Evolutionary conservation across 2,329 filamentous ascomycete genomes (phyloP).

Genomic region (Pseudogymnoascus pannorum): DNA sequence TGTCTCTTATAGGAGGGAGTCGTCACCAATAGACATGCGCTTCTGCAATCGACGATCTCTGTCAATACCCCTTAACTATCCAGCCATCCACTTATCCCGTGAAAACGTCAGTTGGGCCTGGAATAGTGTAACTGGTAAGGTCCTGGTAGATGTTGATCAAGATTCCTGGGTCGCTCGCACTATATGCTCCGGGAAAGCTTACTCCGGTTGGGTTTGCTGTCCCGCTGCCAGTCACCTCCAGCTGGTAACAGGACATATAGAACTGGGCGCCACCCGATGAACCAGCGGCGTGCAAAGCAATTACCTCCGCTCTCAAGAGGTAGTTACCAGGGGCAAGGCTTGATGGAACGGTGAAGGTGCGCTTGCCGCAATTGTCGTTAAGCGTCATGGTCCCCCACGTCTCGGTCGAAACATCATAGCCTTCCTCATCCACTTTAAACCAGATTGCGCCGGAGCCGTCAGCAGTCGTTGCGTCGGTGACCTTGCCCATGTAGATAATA

Average conservation of each 20-base stretch:
- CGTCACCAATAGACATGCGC: neutral
- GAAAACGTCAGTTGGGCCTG: constrained; percentile 31
- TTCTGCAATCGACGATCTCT: neutral
- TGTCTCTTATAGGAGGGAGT: neutral
- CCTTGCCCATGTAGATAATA: constrained; percentile 39
- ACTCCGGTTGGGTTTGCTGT: constrained; percentile 36
- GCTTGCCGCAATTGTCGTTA: constrained; percentile 34
- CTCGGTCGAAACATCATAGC: constrained; percentile 17
- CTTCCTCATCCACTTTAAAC: constrained; percentile 42
- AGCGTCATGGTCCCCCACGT: constrained; percentile 19
- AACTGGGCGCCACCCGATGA: constrained; percentile 32
- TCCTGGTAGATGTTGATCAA: constrained; percentile 39
- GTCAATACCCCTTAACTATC: neutral
- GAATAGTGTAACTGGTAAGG: constrained; percentile 32
- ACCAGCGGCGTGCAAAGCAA: constrained; percentile 45
- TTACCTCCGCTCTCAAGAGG: constrained; percentile 46
- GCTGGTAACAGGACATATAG: constrained; percentile 35
- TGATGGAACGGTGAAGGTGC: constrained; percentile 42
- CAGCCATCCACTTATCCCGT: constrained; percentile 10
- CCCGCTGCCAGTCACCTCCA: constrained; percentile 38
- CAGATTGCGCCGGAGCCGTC: constrained; percentile 35
- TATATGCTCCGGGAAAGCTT: constrained; percentile 42
- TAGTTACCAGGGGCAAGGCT: constrained; percentile 48
- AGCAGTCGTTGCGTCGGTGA: constrained; percentile 39
- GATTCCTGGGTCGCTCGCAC: constrained; percentile 40